These are phyloP conservation scores for Leptographium radiaticola DNA, from an alignment of 2,329 filamentous ascomycete genomes.

Conservation along the genomic window DNA sequence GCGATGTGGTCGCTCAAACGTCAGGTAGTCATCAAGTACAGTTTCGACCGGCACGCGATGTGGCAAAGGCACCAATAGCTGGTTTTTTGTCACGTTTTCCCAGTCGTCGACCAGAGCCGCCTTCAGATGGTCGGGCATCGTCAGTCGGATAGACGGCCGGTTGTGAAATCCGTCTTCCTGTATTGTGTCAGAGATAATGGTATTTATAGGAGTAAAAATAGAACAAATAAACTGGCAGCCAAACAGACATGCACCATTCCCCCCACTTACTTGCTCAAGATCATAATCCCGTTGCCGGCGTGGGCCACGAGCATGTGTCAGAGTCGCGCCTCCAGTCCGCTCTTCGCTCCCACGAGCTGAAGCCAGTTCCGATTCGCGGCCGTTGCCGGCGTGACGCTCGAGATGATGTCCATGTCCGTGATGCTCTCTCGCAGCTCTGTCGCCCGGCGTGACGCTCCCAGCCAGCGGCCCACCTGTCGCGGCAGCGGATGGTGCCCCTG, in stretches of 20 bases:
- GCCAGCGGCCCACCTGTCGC: constrained; percentile 18
- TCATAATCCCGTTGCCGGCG: constrained; percentile 70
- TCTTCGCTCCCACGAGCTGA: constrained; percentile 68
- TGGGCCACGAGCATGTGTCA: constrained; percentile 52
- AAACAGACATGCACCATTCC: neutral
- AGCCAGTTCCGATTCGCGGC: constrained; percentile 35
- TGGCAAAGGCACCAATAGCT: constrained; percentile 77
- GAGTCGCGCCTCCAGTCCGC: constrained; percentile 47
- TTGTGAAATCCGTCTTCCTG: constrained; percentile 83
- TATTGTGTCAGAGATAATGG: neutral
- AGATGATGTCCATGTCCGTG: neutral
- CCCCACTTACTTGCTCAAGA: constrained; percentile 59
- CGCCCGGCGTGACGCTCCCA: constrained; percentile 7
- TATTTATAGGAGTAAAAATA: no score
- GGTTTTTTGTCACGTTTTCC: constrained; percentile 96
- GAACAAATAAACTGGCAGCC: constrained; percentile 1
- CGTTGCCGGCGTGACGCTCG: neutral
- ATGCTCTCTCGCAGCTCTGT: constrained; percentile 2
- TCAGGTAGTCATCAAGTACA: constrained; percentile 71
- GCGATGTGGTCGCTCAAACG: constrained; percentile 54
- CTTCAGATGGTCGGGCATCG: constrained; percentile 81
- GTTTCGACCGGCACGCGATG: constrained; percentile 59
- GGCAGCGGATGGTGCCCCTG: constrained; percentile 13
- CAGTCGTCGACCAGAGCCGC: constrained; percentile 92
- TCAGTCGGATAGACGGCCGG: constrained; percentile 73